These are phyloP conservation scores for Colletotrichum zoysiae DNA, from an alignment of 2,329 filamentous ascomycete genomes.

Conservation along the genomic window DNA sequence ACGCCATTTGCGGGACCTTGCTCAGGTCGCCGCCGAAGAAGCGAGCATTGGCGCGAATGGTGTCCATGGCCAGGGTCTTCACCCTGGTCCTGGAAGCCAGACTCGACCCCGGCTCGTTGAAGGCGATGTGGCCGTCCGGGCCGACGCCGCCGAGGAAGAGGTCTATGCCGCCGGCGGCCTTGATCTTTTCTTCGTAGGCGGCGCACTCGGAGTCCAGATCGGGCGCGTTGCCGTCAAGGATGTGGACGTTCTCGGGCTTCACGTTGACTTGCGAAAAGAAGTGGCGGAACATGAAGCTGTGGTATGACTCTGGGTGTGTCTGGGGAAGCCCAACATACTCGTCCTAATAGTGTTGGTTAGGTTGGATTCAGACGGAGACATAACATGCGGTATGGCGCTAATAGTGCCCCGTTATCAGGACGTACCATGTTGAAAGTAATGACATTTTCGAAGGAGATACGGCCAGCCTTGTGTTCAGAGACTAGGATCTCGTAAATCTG, in stretches of 20 bases:
- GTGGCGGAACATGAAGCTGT: slow-evolving; percentile 86
- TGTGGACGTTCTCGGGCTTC: slow-evolving; percentile 76
- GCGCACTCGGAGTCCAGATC: slow-evolving; percentile 78
- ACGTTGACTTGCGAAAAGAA: slow-evolving; percentile 83
- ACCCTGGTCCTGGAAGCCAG: slow-evolving; percentile 78
- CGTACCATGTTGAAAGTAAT: slow-evolving; percentile 81
- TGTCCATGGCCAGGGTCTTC: slow-evolving; percentile 84
- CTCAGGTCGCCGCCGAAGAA: slow-evolving; percentile 57
- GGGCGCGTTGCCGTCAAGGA: slow-evolving; percentile 78
- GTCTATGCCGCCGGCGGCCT: slow-evolving; percentile 77
- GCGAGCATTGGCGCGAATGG: slow-evolving; percentile 79
- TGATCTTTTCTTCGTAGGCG: slow-evolving; percentile 79
- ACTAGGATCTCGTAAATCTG: slow-evolving; percentile 68
- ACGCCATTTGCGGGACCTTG: slow-evolving; percentile 44
- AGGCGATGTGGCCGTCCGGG: slow-evolving; percentile 83
- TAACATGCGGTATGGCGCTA: rapidly evolving
- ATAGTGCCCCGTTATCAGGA: rapidly evolving
- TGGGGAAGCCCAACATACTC: slow-evolving; percentile 81
- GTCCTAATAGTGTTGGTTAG: slow-evolving; percentile 63
- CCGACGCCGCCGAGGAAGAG: slow-evolving; percentile 83
- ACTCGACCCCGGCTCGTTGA: slow-evolving; percentile 84
- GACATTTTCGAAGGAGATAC: slow-evolving; percentile 68
- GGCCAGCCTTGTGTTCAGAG: slow-evolving; percentile 67
- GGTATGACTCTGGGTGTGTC: slow-evolving; percentile 82
- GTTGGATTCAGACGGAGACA: not conserved